Evolutionary conservation across 2,329 filamentous ascomycete genomes (phyloP), one percentile per base, ranked within the genome.

Genomic region (Talaromyces sp.): DNA sequence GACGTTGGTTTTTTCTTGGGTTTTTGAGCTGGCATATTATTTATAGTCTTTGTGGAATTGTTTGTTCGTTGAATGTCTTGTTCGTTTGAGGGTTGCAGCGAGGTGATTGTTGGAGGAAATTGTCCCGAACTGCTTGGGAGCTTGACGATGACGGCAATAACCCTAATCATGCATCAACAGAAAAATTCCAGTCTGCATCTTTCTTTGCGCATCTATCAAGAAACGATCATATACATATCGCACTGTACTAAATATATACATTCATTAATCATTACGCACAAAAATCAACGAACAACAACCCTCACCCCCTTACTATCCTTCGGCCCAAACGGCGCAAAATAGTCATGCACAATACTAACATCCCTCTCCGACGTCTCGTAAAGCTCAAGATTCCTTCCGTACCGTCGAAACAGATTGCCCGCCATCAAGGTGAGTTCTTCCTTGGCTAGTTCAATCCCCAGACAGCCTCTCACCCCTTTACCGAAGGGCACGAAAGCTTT

Each of bases 311-410:
- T 64, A 33, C 65, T 66, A 57, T 66, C 61, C 39, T 61, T 64
- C 39, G 65, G 65, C 19, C 65, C 65, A 59, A 66, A 66, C 24
- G 65, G 65, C 31, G 65, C 61, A 64, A 66, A 66, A 56, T 64
- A 66, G n/a, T 66, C 65, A 48, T 66, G 65, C 61, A 50, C 35
- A 22, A 66, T 63, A 41, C 61, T 64, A 10, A 66, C 43, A 33
- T 66, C 65, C 9, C 62, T 50, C 57, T 43, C 65, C 14, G 65
- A 41, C 13, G 65, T 66, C 22, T 48, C 62, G 35, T 57, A 64
- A 31, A 66, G 14, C 2, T 64, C 65, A 1, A 66, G 16, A 3
- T 19, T n/a, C 11, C 16, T 4, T 47, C 62, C 65, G 57, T 48
- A 66, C 6, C 43, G 62, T n/a, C 39, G 22, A 37, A 66, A 64